phyloP scores from a whole-genome alignment of 169 alveolate species.

The Cyclospora cayetanensis region DNA sequence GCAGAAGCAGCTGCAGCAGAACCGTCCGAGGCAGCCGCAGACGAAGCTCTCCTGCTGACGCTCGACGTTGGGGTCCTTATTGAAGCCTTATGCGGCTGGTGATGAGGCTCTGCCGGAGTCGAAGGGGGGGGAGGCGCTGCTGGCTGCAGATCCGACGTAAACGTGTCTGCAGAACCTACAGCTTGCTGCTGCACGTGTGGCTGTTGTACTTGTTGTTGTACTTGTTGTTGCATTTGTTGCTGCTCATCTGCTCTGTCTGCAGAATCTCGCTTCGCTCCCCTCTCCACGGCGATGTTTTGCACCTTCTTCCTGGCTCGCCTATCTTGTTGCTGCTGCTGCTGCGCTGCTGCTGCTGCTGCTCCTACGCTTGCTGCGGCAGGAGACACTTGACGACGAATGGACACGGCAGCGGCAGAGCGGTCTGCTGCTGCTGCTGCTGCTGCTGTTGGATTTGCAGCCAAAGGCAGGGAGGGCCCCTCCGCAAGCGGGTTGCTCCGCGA shows the following conservation, averaged over 20 bases:
- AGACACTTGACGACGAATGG: too few species aligned
- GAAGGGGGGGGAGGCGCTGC: too few species aligned
- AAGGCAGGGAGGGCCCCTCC: constrained; percentile 10
- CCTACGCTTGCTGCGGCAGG: neutral
- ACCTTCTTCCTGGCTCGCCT: constrained; percentile 19
- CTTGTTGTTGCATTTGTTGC: constrained; percentile 14
- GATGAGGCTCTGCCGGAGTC: too few species aligned
- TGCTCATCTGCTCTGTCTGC: neutral
- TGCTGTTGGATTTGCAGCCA: neutral
- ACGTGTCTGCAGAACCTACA: too few species aligned
- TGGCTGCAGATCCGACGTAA: too few species aligned
- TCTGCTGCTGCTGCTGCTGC: neutral
- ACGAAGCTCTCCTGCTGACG: constrained; percentile 5
- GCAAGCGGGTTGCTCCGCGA: neutral
- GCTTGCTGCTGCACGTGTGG: too few species aligned
- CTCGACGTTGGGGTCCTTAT: neutral
- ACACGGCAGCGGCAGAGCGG: neutral
- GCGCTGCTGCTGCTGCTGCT: neutral
- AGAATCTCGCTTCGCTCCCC: constrained; percentile 15
- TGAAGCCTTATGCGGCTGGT: too few species aligned
- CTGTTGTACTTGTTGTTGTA: too few species aligned
- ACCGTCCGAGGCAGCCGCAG: neutral
- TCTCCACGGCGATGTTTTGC: constrained; percentile 1
- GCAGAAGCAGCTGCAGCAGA: neutral
- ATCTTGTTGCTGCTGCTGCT: constrained; percentile 23